These are phyloP conservation scores for Glonium stellatum DNA, from an alignment of 495 filamentous ascomycete genomes.

Conservation along the genomic window DNA sequence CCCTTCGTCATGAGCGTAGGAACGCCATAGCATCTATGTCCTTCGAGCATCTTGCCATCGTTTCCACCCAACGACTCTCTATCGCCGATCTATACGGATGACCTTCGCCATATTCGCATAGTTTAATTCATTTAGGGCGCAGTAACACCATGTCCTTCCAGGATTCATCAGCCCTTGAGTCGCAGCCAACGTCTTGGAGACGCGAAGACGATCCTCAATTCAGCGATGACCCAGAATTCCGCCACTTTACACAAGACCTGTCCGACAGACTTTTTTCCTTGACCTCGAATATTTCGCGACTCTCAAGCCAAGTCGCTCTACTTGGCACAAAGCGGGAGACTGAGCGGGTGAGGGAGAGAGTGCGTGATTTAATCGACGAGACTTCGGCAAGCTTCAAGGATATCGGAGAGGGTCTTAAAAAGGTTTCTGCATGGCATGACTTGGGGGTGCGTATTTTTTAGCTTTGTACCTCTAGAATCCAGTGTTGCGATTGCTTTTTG, in stretches of 20 bases:
- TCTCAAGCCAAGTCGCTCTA: constrained; percentile 72
- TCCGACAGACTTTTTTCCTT: constrained; percentile 80
- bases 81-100: too few species aligned
- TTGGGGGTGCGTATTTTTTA: constrained; percentile 60
- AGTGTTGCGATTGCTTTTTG: too few species aligned
- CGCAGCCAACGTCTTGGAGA: constrained; percentile 63
- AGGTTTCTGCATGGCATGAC: constrained; percentile 83
- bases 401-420: constrained; percentile 87
- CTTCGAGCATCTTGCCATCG: neutral
- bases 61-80: neutral
- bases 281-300: constrained; percentile 73
- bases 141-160: constrained; percentile 74
- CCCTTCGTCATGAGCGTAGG: neutral
- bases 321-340: constrained; percentile 89
- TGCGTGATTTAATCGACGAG: constrained; percentile 78
- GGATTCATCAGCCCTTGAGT: constrained; percentile 73
- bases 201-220: constrained; percentile 65
- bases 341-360: constrained; percentile 80
- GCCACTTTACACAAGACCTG: constrained; percentile 67
- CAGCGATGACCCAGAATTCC: constrained; percentile 88
- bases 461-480: neutral
- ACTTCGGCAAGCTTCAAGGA: constrained; percentile 83
- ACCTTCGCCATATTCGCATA: neutral
- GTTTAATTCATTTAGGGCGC: neutral
- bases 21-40: neutral